These are phyloP conservation scores for Rehmannia glutinosa DNA, from an alignment of 257 asterid genomes.

Conservation along the genomic window DNA sequence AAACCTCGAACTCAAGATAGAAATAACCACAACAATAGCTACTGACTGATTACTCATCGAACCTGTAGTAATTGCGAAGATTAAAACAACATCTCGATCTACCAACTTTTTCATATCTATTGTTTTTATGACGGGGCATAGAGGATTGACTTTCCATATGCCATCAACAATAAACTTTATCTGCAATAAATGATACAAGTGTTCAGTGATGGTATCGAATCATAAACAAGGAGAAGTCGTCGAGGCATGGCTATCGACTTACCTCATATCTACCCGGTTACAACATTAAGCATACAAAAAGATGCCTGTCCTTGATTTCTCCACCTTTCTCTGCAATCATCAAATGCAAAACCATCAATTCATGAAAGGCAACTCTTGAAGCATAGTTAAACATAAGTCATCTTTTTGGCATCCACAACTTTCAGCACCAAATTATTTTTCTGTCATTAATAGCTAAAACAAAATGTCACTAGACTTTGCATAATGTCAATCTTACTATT, in stretches of 20 bases:
- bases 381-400: no score
- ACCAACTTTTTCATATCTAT: conserved; percentile 72
- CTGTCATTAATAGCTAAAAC: neutral
- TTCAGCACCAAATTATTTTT: neutral
- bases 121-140: conserved; percentile 53
- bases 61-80: no score
- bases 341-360: conserved; percentile 5
- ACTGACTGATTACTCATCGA: no score
- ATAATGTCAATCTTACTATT: neutral
- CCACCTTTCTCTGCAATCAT: conserved; percentile 85
- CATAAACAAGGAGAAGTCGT: neutral
- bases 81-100: no score
- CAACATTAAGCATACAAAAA: conserved; percentile 61
- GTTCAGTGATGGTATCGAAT: neutral
- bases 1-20: no score
- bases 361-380: no score
- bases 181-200: conserved; percentile 33
- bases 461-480: no score
- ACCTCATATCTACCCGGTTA: conserved; percentile 98
- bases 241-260: neutral
- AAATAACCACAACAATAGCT: no score
- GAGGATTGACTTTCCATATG: conserved; percentile 73
- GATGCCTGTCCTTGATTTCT: conserved; percentile 55
- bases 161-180: conserved; percentile 94
- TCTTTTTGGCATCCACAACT: no score